These are phyloP conservation scores for Camellia oleifera DNA, from an alignment of 179 eudicot species.

Conservation along the genomic window DNA sequence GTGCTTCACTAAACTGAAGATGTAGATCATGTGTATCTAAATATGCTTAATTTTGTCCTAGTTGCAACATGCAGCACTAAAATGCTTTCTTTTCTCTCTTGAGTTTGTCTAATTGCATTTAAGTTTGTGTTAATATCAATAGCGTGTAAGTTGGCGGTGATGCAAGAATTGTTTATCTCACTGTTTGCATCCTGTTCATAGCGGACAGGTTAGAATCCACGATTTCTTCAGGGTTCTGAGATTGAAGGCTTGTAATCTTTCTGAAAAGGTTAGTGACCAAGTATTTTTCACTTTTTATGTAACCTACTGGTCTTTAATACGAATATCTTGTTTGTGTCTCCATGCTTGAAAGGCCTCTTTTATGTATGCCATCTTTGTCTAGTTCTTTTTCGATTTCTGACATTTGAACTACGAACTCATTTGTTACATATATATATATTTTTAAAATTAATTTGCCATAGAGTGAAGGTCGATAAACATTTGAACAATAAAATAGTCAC, in stretches of 20 bases:
- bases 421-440: neutral
- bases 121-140: too few relatives aligned
- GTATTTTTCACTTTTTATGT: too few relatives aligned
- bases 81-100: neutral
- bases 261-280: slow-evolving; percentile 27
- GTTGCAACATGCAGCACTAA: neutral
- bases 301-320: too few relatives aligned
- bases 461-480: neutral
- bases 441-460: neutral
- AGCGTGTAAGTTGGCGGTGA: too few relatives aligned
- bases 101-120: neutral
- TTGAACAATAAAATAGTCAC: neutral
- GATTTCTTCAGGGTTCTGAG: slow-evolving; percentile 58
- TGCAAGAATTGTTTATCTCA: slow-evolving; percentile 3
- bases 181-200: slow-evolving; percentile 30
- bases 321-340: neutral
- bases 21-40: too few relatives aligned
- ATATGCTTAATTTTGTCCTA: too few relatives aligned
- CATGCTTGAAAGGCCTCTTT: neutral
- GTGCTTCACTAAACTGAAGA: too few relatives aligned
- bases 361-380: neutral
- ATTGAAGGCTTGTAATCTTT: slow-evolving; percentile 27
- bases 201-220: slow-evolving; percentile 58
- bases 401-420: neutral
- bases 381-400: neutral